phyloP scores from a whole-genome alignment of 331 rosid species.

The Rosa hybrid region DNA sequence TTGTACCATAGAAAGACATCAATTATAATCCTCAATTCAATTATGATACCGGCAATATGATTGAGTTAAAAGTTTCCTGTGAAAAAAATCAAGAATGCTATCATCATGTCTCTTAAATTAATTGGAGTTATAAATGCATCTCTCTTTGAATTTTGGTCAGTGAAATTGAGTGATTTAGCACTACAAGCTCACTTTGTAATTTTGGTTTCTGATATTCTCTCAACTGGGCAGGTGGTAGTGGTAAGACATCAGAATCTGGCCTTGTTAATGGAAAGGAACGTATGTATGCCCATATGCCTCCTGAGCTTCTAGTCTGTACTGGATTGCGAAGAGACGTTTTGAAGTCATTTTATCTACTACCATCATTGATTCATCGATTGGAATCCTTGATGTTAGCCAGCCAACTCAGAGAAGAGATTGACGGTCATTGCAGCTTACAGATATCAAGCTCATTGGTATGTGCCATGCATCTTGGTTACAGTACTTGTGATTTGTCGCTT shows the following conservation, averaged over 20 bases:
- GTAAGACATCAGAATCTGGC: slow-evolving; percentile 43
- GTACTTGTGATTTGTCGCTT: not conserved
- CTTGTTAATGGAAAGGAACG: slow-evolving; percentile 43
- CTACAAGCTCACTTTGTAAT: not conserved
- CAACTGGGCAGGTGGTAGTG: slow-evolving; percentile 41
- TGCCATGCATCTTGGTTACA: slow-evolving; percentile 16
- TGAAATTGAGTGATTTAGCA: not conserved
- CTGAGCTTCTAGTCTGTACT: slow-evolving; percentile 70
- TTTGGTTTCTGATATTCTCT: slow-evolving; percentile 24
- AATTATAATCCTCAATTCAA: not conserved
- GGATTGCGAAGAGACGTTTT: slow-evolving; percentile 58
- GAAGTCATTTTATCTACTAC: slow-evolving; percentile 77
- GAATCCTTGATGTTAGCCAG: slow-evolving; percentile 84
- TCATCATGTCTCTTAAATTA: not conserved
- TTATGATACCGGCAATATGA: not conserved
- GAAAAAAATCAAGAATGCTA: not conserved
- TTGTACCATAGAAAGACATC: not conserved
- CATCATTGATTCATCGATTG: slow-evolving; percentile 82
- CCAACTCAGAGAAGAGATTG: slow-evolving; percentile 83
- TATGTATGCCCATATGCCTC: slow-evolving; percentile 75
- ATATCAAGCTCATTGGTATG: slow-evolving; percentile 73
- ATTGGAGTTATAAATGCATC: not conserved
- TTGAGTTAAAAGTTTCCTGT: not conserved
- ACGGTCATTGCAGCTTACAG: slow-evolving; percentile 39
- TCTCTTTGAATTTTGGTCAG: not conserved